Evolutionary conservation across 1,139 yeast genomes (phyloP).

Genomic region (Pichia sp.): DNA sequence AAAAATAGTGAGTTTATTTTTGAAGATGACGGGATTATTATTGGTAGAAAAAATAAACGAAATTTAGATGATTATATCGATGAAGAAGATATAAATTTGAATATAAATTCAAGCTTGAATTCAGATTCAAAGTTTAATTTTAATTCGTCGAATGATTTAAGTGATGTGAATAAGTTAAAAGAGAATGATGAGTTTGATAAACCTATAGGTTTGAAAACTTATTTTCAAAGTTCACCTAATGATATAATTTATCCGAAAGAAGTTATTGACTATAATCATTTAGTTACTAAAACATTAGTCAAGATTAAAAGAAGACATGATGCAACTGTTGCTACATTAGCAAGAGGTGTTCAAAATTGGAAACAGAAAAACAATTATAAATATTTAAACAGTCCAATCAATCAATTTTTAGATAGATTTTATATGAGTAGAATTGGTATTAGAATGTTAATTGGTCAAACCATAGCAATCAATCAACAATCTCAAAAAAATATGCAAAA

Average conservation of each 20-base stretch:
- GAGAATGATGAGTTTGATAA: conserved; percentile 6
- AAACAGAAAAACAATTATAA: conserved; percentile 48
- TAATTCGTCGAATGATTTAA: background rate
- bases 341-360: conserved; percentile 92
- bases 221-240: conserved; percentile 55
- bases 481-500: conserved; percentile 38
- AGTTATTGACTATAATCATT: conserved; percentile 63
- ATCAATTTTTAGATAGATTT: conserved; percentile 72
- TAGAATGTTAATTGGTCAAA: conserved; percentile 85
- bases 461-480: conserved; percentile 69
- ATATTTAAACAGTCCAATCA: conserved; percentile 57
- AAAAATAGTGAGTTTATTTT: conserved; percentile 18
- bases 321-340: conserved; percentile 89
- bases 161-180: background rate
- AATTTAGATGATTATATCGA: conserved; percentile 7
- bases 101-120: too few relatives aligned
- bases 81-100: conserved; percentile 1
- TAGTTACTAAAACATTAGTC: conserved; percentile 59
- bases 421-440: conserved; percentile 86
- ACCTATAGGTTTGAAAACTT: conserved; percentile 36
- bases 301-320: conserved; percentile 81
- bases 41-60: conserved; percentile 25
- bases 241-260: conserved; percentile 53
- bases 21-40: conserved; percentile 50
- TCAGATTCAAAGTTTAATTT: too few relatives aligned